Percentiles rank a stretch among this genome's conserved stretches.
Conservation (phyloP, 1,284 basidiomycete species). For the Blastosporella zonata region DNA sequence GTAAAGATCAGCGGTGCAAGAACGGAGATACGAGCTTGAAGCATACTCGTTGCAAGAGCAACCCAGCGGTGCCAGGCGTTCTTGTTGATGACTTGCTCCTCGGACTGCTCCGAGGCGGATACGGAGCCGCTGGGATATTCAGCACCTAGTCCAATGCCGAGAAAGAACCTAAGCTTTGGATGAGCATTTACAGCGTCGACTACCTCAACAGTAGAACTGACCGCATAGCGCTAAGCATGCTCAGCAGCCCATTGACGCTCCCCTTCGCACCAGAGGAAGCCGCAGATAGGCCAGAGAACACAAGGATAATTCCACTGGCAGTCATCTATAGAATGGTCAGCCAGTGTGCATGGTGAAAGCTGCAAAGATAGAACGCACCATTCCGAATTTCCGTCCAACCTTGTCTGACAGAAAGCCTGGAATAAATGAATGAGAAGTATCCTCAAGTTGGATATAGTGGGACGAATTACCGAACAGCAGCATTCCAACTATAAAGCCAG, state of each 20-base stretch:
- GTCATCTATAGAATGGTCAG: slow-evolving; percentile 44
- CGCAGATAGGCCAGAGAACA: slow-evolving; percentile 85
- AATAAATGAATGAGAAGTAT: neutral
- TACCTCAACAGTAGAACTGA: slow-evolving; percentile 30
- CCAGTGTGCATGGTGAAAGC: neutral
- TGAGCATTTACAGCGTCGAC: neutral
- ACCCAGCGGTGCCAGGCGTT: slow-evolving; percentile 84
- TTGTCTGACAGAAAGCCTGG: slow-evolving; percentile 76
- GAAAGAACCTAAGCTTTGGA: slow-evolving; percentile 53
- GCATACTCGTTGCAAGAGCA: slow-evolving; percentile 77
- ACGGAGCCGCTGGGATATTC: slow-evolving; percentile 92
- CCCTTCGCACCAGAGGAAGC: slow-evolving; percentile 80
- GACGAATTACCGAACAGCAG: slow-evolving; percentile 52
- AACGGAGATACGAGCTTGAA: neutral
- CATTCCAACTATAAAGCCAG: slow-evolving; percentile 83
- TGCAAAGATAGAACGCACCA: slow-evolving; percentile 50
- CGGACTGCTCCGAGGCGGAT: slow-evolving; percentile 87
- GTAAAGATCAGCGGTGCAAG: slow-evolving; percentile 8
- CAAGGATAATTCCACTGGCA: slow-evolving; percentile 72
- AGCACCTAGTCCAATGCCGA: slow-evolving; percentile 84
- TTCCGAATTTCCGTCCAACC: slow-evolving; percentile 85
- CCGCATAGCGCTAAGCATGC: slow-evolving; percentile 80
- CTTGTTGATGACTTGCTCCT: slow-evolving; percentile 74
- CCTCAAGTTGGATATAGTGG: neutral
- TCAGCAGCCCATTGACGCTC: slow-evolving; percentile 68